A percentile compares a stretch with the other conserved stretches of the same genome.
phyloP scores from a whole-genome alignment of 2,329 filamentous ascomycete genomes.

The Eutypella sp. region DNA sequence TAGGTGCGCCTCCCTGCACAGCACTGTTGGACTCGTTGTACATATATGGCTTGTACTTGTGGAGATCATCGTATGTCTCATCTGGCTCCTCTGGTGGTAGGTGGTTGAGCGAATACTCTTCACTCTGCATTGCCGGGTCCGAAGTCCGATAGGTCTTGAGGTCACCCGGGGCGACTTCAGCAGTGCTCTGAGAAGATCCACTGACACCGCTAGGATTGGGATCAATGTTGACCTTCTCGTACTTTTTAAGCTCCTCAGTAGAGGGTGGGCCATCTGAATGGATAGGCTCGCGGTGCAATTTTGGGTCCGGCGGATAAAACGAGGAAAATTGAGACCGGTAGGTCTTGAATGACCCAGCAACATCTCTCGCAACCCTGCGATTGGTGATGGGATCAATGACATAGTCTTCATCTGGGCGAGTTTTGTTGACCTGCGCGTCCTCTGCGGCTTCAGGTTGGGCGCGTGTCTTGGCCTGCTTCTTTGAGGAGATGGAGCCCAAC shows the following conservation, averaged over 20 bases:
- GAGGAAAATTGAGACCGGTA: conserved; percentile 31
- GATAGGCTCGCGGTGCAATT: conserved; percentile 16
- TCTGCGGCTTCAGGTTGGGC: neutral
- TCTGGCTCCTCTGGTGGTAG: conserved; percentile 22
- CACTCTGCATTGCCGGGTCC: conserved; percentile 14
- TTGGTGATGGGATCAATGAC: conserved; percentile 58
- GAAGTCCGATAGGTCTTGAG: conserved; percentile 3
- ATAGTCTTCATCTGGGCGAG: conserved; percentile 25
- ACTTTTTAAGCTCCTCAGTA: conserved; percentile 30
- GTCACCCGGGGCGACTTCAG: neutral
- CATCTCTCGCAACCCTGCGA: conserved; percentile 37
- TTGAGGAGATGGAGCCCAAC: neutral
- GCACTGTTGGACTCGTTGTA: conserved; percentile 19
- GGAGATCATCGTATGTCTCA: conserved; percentile 27
- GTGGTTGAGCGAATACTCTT: conserved; percentile 29
- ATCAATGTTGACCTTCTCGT: conserved; percentile 28
- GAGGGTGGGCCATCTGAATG: conserved; percentile 31
- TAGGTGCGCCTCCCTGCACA: conserved; percentile 12
- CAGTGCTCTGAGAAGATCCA: neutral
- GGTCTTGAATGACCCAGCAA: conserved; percentile 22
- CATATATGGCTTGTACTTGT: conserved; percentile 13
- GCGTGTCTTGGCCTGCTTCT: neutral
- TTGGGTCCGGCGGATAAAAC: conserved; percentile 16
- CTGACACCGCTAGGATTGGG: conserved; percentile 13
- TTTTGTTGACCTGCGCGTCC: neutral